Percentiles rank a stretch among this genome's conserved stretches.
Evolutionary conservation across 352 stramenopile genomes (phyloP).

Genomic region (Globisporangium apiculatum): DNA sequence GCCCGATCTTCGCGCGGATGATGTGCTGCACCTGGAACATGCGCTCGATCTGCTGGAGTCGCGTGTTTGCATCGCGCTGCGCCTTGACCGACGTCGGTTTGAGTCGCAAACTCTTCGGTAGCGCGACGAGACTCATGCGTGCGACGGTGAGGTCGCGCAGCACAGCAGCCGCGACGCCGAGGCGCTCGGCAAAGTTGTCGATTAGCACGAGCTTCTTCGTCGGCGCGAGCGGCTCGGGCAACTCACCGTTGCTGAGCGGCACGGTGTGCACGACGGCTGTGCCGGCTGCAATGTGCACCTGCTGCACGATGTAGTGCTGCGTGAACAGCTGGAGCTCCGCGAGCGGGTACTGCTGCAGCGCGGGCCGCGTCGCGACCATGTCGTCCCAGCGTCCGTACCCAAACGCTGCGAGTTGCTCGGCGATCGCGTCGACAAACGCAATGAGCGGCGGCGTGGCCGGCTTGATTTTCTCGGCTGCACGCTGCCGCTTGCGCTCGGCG

Average conservation of each 20-base stretch:
- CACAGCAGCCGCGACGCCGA: constrained; percentile 32
- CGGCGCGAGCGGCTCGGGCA: constrained; percentile 6
- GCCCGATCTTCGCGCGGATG: constrained; percentile 12
- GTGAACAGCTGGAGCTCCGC: constrained; percentile 36
- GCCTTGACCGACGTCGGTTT: constrained; percentile 14
- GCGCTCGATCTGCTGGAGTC: constrained; percentile 65
- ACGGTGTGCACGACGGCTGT: constrained; percentile 18
- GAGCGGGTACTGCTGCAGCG: constrained; percentile 36
- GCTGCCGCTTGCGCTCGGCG: constrained; percentile 16
- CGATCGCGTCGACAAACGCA: constrained; percentile 32
- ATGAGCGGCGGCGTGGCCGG: constrained; percentile 22
- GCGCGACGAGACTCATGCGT: constrained; percentile 17
- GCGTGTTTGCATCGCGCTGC: constrained; percentile 34
- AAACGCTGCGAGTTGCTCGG: constrained; percentile 45
- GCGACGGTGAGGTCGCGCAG: constrained; percentile 34
- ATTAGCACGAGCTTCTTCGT: constrained; percentile 22
- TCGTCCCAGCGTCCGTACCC: constrained; percentile 84
- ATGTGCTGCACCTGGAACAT: constrained; percentile 49
- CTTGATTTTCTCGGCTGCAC: constrained; percentile 25
- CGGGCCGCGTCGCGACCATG: constrained; percentile 26
- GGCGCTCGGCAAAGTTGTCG: constrained; percentile 32
- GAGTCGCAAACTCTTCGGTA: constrained; percentile 13
- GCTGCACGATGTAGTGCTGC: constrained; percentile 40
- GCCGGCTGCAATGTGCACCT: constrained; percentile 31
- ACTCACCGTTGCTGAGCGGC: constrained; percentile 9